Conservation (phyloP, 2,329 filamentous ascomycete genomes). For the Teratosphaeria epicoccoides region DNA sequence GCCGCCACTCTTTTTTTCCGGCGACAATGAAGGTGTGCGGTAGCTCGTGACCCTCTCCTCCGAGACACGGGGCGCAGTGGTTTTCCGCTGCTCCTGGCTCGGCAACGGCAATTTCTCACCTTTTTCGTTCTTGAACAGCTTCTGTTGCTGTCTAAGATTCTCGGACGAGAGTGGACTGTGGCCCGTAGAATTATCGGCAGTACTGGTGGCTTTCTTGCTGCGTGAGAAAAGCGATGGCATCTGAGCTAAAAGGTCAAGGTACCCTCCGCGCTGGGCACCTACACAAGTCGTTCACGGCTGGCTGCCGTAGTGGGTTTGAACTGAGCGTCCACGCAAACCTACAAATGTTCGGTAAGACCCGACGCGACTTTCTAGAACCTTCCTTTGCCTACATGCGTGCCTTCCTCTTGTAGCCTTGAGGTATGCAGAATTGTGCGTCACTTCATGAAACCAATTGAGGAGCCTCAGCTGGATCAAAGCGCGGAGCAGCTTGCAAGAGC, state of each 20-base stretch:
- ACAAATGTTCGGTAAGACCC: background rate
- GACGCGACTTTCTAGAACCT: background rate
- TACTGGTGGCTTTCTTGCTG: slow-evolving; percentile 1
- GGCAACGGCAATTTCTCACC: background rate
- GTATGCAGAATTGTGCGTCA: too few relatives aligned
- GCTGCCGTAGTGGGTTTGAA: too few relatives aligned
- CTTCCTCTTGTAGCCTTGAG: background rate
- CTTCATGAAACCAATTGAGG: too few relatives aligned
- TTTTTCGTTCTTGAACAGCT: background rate
- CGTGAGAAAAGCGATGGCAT: background rate
- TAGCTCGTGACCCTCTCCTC: background rate
- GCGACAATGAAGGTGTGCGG: background rate
- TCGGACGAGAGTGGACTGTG: background rate
- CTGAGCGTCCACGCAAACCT: too few relatives aligned
- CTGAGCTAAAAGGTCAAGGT: too few relatives aligned
- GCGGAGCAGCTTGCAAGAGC: too few relatives aligned
- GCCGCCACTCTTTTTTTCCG: slow-evolving; percentile 15
- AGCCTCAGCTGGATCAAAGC: too few relatives aligned
- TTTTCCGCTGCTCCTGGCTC: background rate
- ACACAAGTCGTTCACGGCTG: background rate
- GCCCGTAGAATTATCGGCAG: background rate
- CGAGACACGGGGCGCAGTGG: background rate
- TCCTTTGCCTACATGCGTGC: background rate
- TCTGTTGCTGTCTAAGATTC: background rate
- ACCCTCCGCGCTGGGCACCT: too few relatives aligned